These are phyloP conservation scores for Fusarium graminum DNA, from an alignment of 2,329 filamentous ascomycete species.

Conservation along the genomic window DNA sequence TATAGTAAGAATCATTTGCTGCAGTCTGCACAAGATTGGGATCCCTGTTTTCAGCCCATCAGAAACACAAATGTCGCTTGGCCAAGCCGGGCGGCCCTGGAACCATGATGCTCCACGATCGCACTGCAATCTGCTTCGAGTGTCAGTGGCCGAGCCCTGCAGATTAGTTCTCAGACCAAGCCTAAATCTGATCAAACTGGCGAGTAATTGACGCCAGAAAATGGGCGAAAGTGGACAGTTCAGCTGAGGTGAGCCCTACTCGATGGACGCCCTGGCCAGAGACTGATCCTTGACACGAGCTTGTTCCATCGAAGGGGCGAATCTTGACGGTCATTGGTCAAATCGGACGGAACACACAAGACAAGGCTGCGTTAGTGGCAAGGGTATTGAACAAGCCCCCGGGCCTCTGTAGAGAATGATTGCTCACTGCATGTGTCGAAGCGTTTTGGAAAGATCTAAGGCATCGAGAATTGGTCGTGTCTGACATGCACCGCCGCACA, in stretches of 20 bases:
- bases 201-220: conserved; percentile 48
- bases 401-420: conserved; percentile 34
- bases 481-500: conserved; percentile 21
- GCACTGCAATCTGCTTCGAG: conserved; percentile 49
- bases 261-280: conserved; percentile 45
- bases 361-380: conserved; percentile 34
- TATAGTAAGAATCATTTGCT: conserved; percentile 31
- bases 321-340: conserved; percentile 47
- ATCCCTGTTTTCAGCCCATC: conserved; percentile 52
- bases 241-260: conserved; percentile 58
- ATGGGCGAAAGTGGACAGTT: conserved; percentile 49
- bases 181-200: conserved; percentile 39
- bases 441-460: conserved; percentile 33
- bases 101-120: conserved; percentile 46
- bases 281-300: conserved; percentile 45
- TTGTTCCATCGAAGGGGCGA: conserved; percentile 49
- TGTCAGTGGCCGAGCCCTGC: conserved; percentile 28
- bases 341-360: conserved; percentile 27
- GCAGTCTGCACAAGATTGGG: conserved; percentile 42
- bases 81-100: conserved; percentile 43
- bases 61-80: conserved; percentile 38
- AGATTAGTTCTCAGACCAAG: conserved; percentile 40
- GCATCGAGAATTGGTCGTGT: conserved; percentile 24
- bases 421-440: conserved; percentile 36
- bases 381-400: conserved; percentile 23